These are phyloP conservation scores for Corchorus capsularis DNA, from an alignment of 345 rosid genomes.

Conservation along the genomic window DNA sequence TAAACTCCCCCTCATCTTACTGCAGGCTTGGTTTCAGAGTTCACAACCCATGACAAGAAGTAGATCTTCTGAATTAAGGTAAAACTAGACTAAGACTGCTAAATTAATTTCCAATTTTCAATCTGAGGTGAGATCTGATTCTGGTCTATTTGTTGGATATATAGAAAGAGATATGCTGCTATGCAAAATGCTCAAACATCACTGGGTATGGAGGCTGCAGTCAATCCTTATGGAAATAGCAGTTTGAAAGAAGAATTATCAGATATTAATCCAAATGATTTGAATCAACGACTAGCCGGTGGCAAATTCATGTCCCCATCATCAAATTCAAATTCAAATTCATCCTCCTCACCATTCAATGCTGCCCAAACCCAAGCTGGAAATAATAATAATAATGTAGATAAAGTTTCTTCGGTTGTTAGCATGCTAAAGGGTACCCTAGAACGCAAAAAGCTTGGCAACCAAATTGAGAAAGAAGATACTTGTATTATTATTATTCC, in stretches of 20 bases:
- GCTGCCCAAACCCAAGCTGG: constrained; percentile 36
- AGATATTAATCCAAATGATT: constrained; percentile 39
- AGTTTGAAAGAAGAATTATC: constrained; percentile 41
- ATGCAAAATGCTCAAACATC: constrained; percentile 53
- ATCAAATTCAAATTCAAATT: too few species aligned
- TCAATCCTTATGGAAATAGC: constrained; percentile 31
- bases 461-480: constrained; percentile 42
- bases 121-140: too few species aligned
- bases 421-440: constrained; percentile 70
- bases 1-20: not conserved
- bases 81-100: too few species aligned
- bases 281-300: too few species aligned
- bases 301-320: constrained; percentile 52
- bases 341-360: constrained; percentile 54
- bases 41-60: constrained; percentile 82
- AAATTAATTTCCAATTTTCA: too few species aligned
- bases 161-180: constrained; percentile 71
- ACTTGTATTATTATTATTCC: too few species aligned
- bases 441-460: constrained; percentile 55
- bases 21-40: constrained; percentile 78
- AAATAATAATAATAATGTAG: too few species aligned
- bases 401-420: constrained; percentile 64
- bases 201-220: constrained; percentile 39
- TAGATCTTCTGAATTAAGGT: constrained; percentile 75
- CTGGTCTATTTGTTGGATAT: too few species aligned